phyloP scores from a whole-genome alignment of 768 basidiomycete genomes.

The Coprinellus aureogranulatus region DNA sequence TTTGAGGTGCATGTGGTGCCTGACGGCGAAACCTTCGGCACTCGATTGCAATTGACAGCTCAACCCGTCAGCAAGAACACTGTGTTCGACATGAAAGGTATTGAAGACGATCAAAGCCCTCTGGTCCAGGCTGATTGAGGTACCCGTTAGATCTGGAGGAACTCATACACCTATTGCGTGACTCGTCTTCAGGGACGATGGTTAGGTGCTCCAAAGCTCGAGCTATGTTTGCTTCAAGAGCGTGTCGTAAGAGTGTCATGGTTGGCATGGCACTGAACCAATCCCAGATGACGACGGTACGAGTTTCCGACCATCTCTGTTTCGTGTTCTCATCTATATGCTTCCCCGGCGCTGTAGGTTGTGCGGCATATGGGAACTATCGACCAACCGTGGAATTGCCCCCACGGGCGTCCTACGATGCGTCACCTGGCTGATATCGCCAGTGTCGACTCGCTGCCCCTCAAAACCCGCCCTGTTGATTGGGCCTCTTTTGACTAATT shows the following conservation, averaged over 20 bases:
- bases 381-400: slow-evolving; percentile 86
- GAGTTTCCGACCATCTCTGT: slow-evolving; percentile 50
- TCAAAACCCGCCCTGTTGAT: slow-evolving; percentile 20
- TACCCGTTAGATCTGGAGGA: slow-evolving; percentile 79
- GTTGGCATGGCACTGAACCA: slow-evolving; percentile 79
- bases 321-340: neutral
- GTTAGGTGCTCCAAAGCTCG: slow-evolving; percentile 91
- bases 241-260: slow-evolving; percentile 97
- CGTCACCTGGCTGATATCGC: slow-evolving; percentile 63
- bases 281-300: slow-evolving; percentile 73
- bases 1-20: slow-evolving; percentile 70
- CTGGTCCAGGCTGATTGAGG: slow-evolving; percentile 4
- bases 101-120: slow-evolving; percentile 2
- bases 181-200: slow-evolving; percentile 74
- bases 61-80: slow-evolving; percentile 93
- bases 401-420: slow-evolving; percentile 86
- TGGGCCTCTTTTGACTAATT: slow-evolving; percentile 30
- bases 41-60: slow-evolving; percentile 64
- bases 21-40: neutral
- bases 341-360: slow-evolving; percentile 41
- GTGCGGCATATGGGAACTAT: slow-evolving; percentile 81
- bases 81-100: slow-evolving; percentile 85
- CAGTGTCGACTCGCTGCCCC: slow-evolving; percentile 14
- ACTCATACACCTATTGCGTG: slow-evolving; percentile 79
- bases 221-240: slow-evolving; percentile 94